Evolutionary conservation across 139 green algal genomes (phyloP).

Genomic region (Spirogloea muscicola): DNA sequence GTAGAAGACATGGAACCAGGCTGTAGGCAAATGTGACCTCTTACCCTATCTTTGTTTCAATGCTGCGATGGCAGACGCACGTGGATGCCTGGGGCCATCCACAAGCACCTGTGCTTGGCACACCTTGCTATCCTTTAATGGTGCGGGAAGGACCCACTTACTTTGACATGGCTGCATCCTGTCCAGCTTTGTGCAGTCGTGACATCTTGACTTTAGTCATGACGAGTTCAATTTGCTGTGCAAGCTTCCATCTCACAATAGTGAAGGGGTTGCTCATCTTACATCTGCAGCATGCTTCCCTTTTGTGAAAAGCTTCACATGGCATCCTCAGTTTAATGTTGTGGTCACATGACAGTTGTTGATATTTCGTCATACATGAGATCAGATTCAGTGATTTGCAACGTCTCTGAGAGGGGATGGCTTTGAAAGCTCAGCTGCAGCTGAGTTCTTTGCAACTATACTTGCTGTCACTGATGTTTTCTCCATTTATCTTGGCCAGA

Average conservation of each 20-base stretch:
- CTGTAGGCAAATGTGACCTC: no score
- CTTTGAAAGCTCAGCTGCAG: no score
- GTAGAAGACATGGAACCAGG: no score
- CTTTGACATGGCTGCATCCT: neutral
- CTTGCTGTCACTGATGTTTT: neutral
- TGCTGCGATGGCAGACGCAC: neutral
- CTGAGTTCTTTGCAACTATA: no score
- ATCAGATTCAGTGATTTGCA: no score
- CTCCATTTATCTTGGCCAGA: neutral
- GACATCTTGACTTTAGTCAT: neutral
- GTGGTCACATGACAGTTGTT: no score
- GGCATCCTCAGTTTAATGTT: no score
- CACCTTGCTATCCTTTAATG: conserved; percentile 17
- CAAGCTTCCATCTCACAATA: no score
- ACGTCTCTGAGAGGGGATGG: no score
- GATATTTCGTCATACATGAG: no score
- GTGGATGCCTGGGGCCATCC: conserved; percentile 13
- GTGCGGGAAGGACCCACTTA: neutral
- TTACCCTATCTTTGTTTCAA: neutral
- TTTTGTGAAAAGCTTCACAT: no score
- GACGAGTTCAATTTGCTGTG: neutral
- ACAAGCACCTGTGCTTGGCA: neutral
- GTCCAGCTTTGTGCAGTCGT: neutral
- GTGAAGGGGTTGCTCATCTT: neutral
- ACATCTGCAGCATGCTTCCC: no score